These are phyloP conservation scores for Porogramme epimiltina DNA, from an alignment of 1,284 basidiomycete species.

Conservation along the genomic window DNA sequence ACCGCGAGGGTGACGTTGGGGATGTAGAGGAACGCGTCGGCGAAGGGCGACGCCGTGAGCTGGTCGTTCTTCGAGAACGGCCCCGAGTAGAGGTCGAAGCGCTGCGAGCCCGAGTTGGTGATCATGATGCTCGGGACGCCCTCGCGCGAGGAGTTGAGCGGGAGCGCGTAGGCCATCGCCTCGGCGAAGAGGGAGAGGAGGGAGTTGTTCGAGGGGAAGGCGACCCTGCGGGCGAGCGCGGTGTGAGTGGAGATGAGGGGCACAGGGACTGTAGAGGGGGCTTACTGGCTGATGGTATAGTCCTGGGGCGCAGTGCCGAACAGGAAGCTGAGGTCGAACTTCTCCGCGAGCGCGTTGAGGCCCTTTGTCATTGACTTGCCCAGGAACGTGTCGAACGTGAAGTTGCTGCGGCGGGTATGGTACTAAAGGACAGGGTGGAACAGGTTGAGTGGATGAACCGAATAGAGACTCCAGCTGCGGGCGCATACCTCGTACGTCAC, in stretches of 20 bases:
- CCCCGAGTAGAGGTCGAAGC: slow-evolving; percentile 74
- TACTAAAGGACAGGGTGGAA: slow-evolving; percentile 44
- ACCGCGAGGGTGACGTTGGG: slow-evolving; percentile 48
- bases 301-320: slow-evolving; percentile 78
- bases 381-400: slow-evolving; percentile 55
- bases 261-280: no score
- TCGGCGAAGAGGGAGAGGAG: slow-evolving; percentile 63
- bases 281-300: slow-evolving; percentile 64
- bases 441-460: no score
- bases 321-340: slow-evolving; percentile 53
- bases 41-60: slow-evolving; percentile 69
- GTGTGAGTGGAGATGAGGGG: slow-evolving; percentile 18
- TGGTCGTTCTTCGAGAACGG: slow-evolving; percentile 81
- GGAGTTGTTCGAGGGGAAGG: slow-evolving; percentile 68
- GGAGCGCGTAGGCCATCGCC: slow-evolving; percentile 56
- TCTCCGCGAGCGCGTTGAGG: slow-evolving; percentile 49
- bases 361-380: slow-evolving; percentile 59
- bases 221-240: no score
- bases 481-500: slow-evolving; percentile 63
- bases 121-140: slow-evolving; percentile 69
- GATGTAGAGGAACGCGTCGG: slow-evolving; percentile 62
- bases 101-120: slow-evolving; percentile 72
- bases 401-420: slow-evolving; percentile 48
- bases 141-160: slow-evolving; percentile 62
- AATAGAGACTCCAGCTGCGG: no score